Evolutionary conservation across 2,329 filamentous ascomycete genomes (phyloP), one percentile per base, ranked within the genome.

Genomic region (Myriosclerotinia duriaeana): DNA sequence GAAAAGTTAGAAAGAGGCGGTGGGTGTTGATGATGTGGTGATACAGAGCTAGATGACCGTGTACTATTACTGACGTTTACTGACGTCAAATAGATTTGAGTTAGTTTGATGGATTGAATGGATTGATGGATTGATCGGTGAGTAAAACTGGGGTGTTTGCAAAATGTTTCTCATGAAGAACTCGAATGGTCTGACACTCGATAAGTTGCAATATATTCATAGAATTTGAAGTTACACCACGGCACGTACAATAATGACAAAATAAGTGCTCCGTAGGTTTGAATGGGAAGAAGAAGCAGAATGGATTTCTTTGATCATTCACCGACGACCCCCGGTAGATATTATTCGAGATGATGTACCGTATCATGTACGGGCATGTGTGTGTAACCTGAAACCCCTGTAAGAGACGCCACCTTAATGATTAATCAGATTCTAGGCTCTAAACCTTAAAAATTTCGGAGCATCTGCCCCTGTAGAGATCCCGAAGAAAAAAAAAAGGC

Each of bases 1-100:
- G 9, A 17, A 53, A 9, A 34, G 30, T 30, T 42, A n/a, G 6
- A n/a, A 63, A 63, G 60, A 42, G 20, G 60, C 60, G 60, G 60
- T 63, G 60, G 60, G 22, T 53, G 34, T 53, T 62, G 59, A 42
- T 62, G 59, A 62, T 50, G 14, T 17, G 42, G 14, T 17, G 42
- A 46, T 26, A 26, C 26, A 26, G 26, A 26, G 26, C 26, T 26
- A 26, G 26, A n/a, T n/a, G n/a, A n/a, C n/a, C n/a, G n/a, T n/a
- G n/a, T n/a, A n/a, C n/a, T n/a, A n/a, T n/a, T n/a, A n/a, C n/a
- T n/a, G n/a, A n/a, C n/a, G n/a, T n/a, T n/a, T 36, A n/a, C 14
- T 50, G 42, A 38, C 14, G 44, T 50, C 3, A 20, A 30, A 58
- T 26, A 12, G 22, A 44, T 30, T 50, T 22, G 50, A 50, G 34